These are phyloP conservation scores for Fusarium scirpi DNA, from an alignment of 2,329 filamentous ascomycete genomes.

Conservation along the genomic window DNA sequence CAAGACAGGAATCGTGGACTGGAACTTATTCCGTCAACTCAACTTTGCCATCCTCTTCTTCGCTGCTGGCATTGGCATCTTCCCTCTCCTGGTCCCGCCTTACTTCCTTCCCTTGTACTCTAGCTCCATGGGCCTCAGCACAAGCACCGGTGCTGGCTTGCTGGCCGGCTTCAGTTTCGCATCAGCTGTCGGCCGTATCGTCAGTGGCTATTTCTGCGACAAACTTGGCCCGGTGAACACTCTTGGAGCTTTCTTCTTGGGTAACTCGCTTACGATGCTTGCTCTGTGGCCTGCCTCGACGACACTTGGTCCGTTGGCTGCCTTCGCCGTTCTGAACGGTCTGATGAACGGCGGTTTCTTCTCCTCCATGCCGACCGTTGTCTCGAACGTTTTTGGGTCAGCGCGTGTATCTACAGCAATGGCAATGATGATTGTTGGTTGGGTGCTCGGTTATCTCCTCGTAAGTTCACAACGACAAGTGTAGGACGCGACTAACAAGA, in stretches of 20 bases:
- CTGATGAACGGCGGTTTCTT: conserved; percentile 73
- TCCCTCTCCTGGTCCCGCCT: conserved; percentile 70
- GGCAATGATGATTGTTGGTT: conserved; percentile 71
- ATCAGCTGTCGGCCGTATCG: conserved; percentile 68
- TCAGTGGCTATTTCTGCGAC: conserved; percentile 67
- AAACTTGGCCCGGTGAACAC: conserved; percentile 67
- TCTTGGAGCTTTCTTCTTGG: conserved; percentile 61
- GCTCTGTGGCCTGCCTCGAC: conserved; percentile 71
- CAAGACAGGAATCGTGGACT: conserved; percentile 58
- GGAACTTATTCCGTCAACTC: conserved; percentile 64
- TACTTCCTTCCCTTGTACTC: conserved; percentile 71
- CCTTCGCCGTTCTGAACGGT: conserved; percentile 71
- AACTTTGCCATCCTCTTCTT: conserved; percentile 66
- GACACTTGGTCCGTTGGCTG: conserved; percentile 63
- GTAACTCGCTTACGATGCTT: conserved; percentile 69
- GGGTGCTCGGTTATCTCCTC: conserved; percentile 71
- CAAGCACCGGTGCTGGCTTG: conserved; percentile 65
- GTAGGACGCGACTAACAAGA: not conserved
- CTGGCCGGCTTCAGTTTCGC: conserved; percentile 72
- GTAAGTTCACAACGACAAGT: conserved; percentile 50
- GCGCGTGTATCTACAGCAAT: conserved; percentile 67
- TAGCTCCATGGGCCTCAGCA: conserved; percentile 65
- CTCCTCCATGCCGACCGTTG: conserved; percentile 71
- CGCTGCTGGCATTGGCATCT: conserved; percentile 67
- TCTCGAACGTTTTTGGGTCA: conserved; percentile 69